phyloP scores from a whole-genome alignment of 768 basidiomycete genomes.

The Leccinellum albellum region DNA sequence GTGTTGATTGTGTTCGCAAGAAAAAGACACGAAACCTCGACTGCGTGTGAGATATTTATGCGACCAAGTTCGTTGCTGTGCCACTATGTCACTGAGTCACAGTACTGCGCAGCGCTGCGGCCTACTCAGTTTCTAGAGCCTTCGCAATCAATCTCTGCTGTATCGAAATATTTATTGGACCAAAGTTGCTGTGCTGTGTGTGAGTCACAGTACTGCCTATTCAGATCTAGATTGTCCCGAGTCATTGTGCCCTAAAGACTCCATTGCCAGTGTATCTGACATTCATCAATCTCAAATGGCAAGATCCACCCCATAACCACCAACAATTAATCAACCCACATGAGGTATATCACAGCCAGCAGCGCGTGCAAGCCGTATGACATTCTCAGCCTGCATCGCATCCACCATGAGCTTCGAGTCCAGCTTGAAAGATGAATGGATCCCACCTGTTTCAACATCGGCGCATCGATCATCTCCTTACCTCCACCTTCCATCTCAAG shows the following conservation, averaged over 20 bases:
- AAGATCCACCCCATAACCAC: not conserved
- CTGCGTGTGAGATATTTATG: not conserved
- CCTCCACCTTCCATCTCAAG: constrained; percentile 52
- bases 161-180: no score
- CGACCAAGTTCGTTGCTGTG: not conserved
- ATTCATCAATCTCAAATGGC: no score
- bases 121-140: no score
- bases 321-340: constrained; percentile 26
- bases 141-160: no score
- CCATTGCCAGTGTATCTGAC: no score
- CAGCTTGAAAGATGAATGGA: not conserved
- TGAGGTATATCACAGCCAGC: constrained; percentile 54
- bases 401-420: not conserved
- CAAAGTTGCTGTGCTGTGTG: no score
- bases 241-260: no score
- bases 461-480: constrained; percentile 87
- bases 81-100: no score
- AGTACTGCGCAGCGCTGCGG: no score
- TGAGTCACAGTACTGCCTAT: no score
- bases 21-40: not conserved
- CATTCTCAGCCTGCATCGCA: constrained; percentile 44
- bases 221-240: not conserved
- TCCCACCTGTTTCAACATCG: constrained; percentile 72
- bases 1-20: not conserved
- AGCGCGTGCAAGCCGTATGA: constrained; percentile 47